Evolutionary conservation across 192 early-diverging fungal species (phyloP), one percentile per base, ranked within the genome.

Genomic region (Coemansia nantahalensis): DNA sequence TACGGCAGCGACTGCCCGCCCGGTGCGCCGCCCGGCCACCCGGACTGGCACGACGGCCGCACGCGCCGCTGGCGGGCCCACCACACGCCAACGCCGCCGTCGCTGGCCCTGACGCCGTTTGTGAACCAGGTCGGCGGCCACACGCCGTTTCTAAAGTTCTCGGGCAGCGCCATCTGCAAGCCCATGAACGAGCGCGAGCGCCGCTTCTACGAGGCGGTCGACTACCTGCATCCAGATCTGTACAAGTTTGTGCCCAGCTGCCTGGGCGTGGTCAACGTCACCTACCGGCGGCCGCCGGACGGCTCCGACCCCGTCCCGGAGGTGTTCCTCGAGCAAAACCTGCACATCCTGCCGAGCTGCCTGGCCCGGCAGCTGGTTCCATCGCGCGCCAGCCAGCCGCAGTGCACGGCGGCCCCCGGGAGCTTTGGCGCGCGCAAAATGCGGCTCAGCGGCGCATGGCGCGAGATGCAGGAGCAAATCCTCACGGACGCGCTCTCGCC

Each of bases 51-150:
- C n/a, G n/a, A n/a, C n/a, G n/a, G n/a, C n/a, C 12, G 28, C 2
- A 13, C 32, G 6, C 17, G 31, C 13, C 40, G 53, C 7, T 67
- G 55, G 59, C 54, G 57, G 24, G 56, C 55, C 14, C 67, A 56
- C 5, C 39, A 49, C 23, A 44, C 63, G 34, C n/a, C n/a, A n/a
- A 65, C 80, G 62, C 54, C 85, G 23, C 77, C 82, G 7, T 82
- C 87, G 26, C 53, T 92, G 39, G 84, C 83, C 5, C 58, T 92
- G 26, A 78, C 84, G 34, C 90, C 90, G 17, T 92, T 87, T 69
- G 78, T 69, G n/a, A 88, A 92, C 68, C 88, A 90, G 59, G 90
- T 92, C 21, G 97, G 97, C n/a, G 97, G 97, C 1, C 97, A 99
- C 62, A 89, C 93, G 6, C 85, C 92, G 6, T 90, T 99, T 43